Evolutionary conservation across 75 land plant genomes (phyloP), one percentile per base, ranked within the genome.

Genomic region (Pinus tabuliformis): DNA sequence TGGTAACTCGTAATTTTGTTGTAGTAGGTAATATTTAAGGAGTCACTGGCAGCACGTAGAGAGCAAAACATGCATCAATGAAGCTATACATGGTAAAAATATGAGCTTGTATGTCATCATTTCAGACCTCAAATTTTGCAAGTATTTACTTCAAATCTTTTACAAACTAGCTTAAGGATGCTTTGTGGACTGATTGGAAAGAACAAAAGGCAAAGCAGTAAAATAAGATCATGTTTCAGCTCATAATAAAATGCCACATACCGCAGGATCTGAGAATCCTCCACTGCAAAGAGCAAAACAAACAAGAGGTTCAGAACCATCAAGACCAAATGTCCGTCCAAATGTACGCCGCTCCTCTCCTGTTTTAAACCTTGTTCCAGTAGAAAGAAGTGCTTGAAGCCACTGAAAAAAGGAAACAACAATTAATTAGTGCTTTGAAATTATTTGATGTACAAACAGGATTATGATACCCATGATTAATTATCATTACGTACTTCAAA

Each of bases 251-350:
- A 58, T n/a, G 61, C 21, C 24, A 26, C 33, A 62, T 92, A 93
- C 95, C 93, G 81, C 70, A 9, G 95, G 95, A 70, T 93, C 95
- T 20, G 95, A 93, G 68, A 62, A 75, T 26, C 91, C 93, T 66
- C 95, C 95, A 70, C 82, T 85, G 75, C 93, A 93, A 4, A 93
- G 78, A 33, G 89, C 93, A 85, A 91, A 93, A 76, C 89, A 87
- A 59, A 78, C 83, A 76, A 93, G 89, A 0, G 95, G 91, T 74
- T 91, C 78, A 30, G 83, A 78, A 60, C 22, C 57, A 22, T 78
- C 59, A 49, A 90, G 86, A 30, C 91, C 87, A 73, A 82, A 85
- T 64, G 78, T 81, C 73, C 87, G 82, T 72, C 77, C 59, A 63
- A 86, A 70, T 36, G 83, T 58, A 58, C 80, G 80, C 42, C 78